Conservation (phyloP, 208 protist genomes). For the Angomonas ambiguus region DNA sequence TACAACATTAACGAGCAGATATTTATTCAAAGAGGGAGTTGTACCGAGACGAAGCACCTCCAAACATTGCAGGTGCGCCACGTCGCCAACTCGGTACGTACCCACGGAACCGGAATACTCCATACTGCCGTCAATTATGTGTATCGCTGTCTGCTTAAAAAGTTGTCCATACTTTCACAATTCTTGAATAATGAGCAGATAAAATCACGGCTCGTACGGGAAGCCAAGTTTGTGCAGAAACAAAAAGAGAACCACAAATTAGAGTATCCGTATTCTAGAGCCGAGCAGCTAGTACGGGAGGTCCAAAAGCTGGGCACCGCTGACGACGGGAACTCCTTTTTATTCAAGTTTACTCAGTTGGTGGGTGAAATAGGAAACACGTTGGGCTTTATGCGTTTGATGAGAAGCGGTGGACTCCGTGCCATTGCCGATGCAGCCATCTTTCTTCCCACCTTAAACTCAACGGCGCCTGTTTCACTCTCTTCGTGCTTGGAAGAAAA, state of each 20-base stretch:
- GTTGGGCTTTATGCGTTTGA: slow-evolving; percentile 96
- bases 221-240: slow-evolving; percentile 65
- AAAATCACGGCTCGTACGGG: slow-evolving; percentile 76
- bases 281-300: slow-evolving; percentile 90
- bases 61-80: slow-evolving; percentile 95
- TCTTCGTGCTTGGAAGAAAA: background rate
- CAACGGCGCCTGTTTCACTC: slow-evolving; percentile 8
- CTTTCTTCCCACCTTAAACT: slow-evolving; percentile 76
- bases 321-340: slow-evolving; percentile 75
- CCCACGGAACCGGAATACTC: slow-evolving; percentile 97
- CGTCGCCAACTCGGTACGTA: slow-evolving; percentile 96
- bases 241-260: slow-evolving; percentile 44
- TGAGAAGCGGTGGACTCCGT: slow-evolving; percentile 86
- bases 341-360: slow-evolving; percentile 92
- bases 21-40: slow-evolving; percentile 88
- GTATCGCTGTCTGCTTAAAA: slow-evolving; percentile 93
- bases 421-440: slow-evolving; percentile 87
- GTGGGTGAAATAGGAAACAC: slow-evolving; percentile 98
- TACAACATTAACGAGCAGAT: slow-evolving; percentile 98
- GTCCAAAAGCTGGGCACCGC: slow-evolving; percentile 90
- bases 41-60: slow-evolving; percentile 87
- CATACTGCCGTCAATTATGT: slow-evolving; percentile 98
- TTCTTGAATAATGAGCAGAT: slow-evolving; percentile 98
- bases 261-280: slow-evolving; percentile 86
- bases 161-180: slow-evolving; percentile 93